Evolutionary conservation across 1,284 basidiomycete species (phyloP).

Genomic region (Heterobasidion occidentale): DNA sequence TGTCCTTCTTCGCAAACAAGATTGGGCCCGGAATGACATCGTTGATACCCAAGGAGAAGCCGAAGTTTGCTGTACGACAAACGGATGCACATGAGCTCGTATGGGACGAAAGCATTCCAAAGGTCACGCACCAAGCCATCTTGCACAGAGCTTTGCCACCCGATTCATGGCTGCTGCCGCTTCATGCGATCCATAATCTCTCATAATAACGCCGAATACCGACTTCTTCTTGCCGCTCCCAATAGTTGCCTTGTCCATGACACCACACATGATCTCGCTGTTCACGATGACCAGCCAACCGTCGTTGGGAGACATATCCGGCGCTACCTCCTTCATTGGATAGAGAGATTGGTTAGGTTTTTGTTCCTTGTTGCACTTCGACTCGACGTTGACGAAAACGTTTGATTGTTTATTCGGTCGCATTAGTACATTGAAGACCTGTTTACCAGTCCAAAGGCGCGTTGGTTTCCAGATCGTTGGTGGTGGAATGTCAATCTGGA

Average conservation of each 20-base stretch:
- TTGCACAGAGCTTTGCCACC: constrained; percentile 91
- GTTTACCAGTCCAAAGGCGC: constrained; percentile 97
- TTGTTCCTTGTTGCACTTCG: constrained; percentile 91
- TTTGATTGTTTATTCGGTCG: constrained; percentile 83
- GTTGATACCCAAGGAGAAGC: constrained; percentile 97
- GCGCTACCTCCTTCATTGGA: constrained; percentile 50
- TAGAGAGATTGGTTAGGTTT: constrained; percentile 68
- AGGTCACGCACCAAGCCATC: constrained; percentile 73
- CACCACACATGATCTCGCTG: constrained; percentile 98
- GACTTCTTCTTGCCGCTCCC: constrained; percentile 99
- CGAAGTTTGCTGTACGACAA: constrained; percentile 72
- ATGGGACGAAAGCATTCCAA: neutral
- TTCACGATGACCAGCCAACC: constrained; percentile 98
- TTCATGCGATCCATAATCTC: constrained; percentile 94
- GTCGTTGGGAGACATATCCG: constrained; percentile 94
- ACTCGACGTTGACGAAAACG: constrained; percentile 92
- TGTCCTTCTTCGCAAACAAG: constrained; percentile 78
- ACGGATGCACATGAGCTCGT: neutral
- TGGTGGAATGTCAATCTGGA: constrained; percentile 93
- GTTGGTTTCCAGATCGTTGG: constrained; percentile 93
- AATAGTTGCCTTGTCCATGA: constrained; percentile 98
- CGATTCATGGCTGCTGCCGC: constrained; percentile 96
- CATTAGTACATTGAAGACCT: constrained; percentile 96
- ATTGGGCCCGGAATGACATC: constrained; percentile 95
- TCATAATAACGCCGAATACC: constrained; percentile 95